phyloP scores from a whole-genome alignment of 129 eudicot species.

The Smallanthus sonchifolius region DNA sequence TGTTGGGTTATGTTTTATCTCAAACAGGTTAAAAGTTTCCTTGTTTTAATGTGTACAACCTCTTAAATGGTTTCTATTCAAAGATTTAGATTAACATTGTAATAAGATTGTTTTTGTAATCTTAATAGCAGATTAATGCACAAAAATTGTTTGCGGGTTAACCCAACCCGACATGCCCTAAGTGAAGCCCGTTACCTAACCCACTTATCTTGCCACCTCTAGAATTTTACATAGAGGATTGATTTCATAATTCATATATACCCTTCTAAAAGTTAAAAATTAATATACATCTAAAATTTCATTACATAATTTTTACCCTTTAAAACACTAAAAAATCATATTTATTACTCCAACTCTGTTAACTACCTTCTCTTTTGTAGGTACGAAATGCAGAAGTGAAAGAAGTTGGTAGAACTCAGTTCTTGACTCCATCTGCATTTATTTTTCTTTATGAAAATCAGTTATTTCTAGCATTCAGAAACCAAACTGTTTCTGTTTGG shows the following conservation, averaged over 20 bases:
- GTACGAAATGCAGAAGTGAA: slow-evolving; percentile 48
- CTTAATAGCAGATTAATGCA: neutral
- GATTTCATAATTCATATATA: too few relatives aligned
- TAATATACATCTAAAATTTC: too few relatives aligned
- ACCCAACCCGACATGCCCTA: too few relatives aligned
- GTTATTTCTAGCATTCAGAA: slow-evolving; percentile 43
- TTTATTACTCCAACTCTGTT: neutral
- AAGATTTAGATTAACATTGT: neutral
- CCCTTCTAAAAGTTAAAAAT: too few relatives aligned
- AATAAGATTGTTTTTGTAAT: neutral
- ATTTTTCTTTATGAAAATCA: slow-evolving; percentile 48
- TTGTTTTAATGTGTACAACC: neutral
- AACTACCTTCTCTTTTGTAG: slow-evolving; percentile 7
- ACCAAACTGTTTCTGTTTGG: slow-evolving; percentile 55
- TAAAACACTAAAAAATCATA: too few relatives aligned
- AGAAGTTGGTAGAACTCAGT: slow-evolving; percentile 48
- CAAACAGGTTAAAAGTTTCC: neutral
- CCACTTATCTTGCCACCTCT: too few relatives aligned
- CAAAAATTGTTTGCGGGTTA: too few relatives aligned
- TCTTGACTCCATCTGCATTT: slow-evolving; percentile 53
- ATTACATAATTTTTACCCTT: too few relatives aligned
- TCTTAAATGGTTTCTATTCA: neutral
- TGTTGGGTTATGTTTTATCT: neutral
- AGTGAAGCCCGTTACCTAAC: too few relatives aligned
- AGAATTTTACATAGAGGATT: too few relatives aligned